These are phyloP conservation scores for Yamadazyma aaseri DNA, from an alignment of 1,139 yeast genomes.

Conservation along the genomic window DNA sequence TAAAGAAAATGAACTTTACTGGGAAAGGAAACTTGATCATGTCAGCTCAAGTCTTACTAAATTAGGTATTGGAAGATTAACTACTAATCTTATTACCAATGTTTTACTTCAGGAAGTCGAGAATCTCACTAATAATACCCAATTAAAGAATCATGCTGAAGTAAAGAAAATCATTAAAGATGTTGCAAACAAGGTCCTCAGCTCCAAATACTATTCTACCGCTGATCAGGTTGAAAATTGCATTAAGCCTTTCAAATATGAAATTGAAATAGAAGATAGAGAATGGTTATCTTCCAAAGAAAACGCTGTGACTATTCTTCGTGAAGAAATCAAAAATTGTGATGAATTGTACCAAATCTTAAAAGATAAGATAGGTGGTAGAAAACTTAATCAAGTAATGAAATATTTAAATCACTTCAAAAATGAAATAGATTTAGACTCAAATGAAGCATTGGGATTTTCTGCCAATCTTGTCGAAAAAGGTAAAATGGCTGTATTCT, in stretches of 20 bases:
- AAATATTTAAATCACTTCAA: constrained; percentile 61
- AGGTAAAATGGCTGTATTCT: constrained; percentile 84
- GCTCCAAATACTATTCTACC: constrained; percentile 79
- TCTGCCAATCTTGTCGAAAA: constrained; percentile 66
- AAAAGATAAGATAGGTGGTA: constrained; percentile 73
- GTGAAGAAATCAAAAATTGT: constrained; percentile 86
- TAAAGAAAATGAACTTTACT: constrained; percentile 69
- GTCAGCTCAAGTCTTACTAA: constrained; percentile 84
- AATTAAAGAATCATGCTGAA: constrained; percentile 78
- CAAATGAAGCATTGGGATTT: constrained; percentile 72
- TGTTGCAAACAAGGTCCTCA: constrained; percentile 79
- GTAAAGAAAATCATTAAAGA: constrained; percentile 80
- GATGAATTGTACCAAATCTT: constrained; percentile 61
- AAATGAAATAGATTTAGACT: constrained; percentile 37
- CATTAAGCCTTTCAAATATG: constrained; percentile 95
- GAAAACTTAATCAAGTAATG: constrained; percentile 80
- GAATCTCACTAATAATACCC: constrained; percentile 68
- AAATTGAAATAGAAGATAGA: constrained; percentile 91
- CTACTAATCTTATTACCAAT: constrained; percentile 80
- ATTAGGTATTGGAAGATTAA: constrained; percentile 87
- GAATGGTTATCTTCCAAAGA: constrained; percentile 88
- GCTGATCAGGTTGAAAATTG: constrained; percentile 99
- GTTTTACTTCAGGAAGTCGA: constrained; percentile 78
- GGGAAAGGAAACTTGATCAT: constrained; percentile 86
- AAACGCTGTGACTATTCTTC: constrained; percentile 67